Evolutionary conservation across 1,284 basidiomycete genomes (phyloP).

Genomic region (Cutaneotrichosporon curvatum): DNA sequence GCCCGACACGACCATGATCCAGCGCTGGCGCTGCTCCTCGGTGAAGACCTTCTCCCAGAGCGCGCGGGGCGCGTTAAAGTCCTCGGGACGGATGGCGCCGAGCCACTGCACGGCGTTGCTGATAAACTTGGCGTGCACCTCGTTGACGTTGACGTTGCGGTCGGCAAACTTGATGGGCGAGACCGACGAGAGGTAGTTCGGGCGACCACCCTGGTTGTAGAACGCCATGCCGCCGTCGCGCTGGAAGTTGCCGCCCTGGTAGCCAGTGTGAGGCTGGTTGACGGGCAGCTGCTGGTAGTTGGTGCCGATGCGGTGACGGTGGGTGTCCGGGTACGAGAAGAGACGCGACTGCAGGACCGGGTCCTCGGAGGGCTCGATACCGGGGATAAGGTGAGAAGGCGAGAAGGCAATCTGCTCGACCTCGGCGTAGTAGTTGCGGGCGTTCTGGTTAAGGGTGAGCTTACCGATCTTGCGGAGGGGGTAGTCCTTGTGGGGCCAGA

Average conservation of each 20-base stretch:
- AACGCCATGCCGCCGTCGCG: conserved; percentile 54
- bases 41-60: conserved; percentile 72
- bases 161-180: conserved; percentile 38
- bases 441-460: conserved; percentile 78
- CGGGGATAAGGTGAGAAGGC: conserved; percentile 76
- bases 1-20: conserved; percentile 67
- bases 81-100: conserved; percentile 67
- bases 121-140: conserved; percentile 64
- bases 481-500: conserved; percentile 76
- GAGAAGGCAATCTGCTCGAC: conserved; percentile 61
- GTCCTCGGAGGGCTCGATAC: conserved; percentile 79
- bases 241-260: conserved; percentile 69
- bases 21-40: conserved; percentile 59
- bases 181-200: conserved; percentile 78
- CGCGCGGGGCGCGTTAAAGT: conserved; percentile 83
- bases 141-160: conserved; percentile 31
- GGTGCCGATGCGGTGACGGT: conserved; percentile 59
- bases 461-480: conserved; percentile 81
- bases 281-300: conserved; percentile 89
- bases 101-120: conserved; percentile 67
- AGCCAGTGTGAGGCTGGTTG: conserved; percentile 63
- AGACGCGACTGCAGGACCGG: conserved; percentile 86
- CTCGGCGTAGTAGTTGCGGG: conserved; percentile 56
- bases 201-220: conserved; percentile 68
- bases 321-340: conserved; percentile 92